These are phyloP conservation scores for Pyrenochaeta sp. DNA, from an alignment of 2,329 filamentous ascomycete species.

Conservation along the genomic window DNA sequence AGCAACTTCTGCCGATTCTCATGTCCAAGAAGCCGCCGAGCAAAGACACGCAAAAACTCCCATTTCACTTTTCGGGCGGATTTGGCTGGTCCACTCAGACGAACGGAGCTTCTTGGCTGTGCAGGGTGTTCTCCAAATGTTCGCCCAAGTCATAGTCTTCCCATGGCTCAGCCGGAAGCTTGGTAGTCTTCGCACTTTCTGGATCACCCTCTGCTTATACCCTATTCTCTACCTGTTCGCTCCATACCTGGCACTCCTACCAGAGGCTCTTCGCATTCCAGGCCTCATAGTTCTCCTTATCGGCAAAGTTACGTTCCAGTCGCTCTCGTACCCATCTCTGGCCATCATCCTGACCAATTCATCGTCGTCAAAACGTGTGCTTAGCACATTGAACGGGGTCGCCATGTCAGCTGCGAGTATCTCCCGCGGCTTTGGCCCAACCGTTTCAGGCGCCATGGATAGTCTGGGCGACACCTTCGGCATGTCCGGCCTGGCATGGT, in stretches of 20 bases:
- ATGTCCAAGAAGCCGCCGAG: constrained; percentile 74
- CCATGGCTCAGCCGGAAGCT: constrained; percentile 77
- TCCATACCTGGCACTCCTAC: constrained; percentile 87
- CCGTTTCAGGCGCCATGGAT: constrained; percentile 85
- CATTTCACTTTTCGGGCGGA: constrained; percentile 88
- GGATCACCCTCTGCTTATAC: constrained; percentile 80
- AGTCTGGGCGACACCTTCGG: constrained; percentile 78
- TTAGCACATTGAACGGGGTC: constrained; percentile 91
- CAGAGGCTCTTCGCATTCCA: constrained; percentile 71
- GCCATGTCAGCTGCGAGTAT: constrained; percentile 91
- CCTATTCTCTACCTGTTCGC: constrained; percentile 86
- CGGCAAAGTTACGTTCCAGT: constrained; percentile 92
- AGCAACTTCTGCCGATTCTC: constrained; percentile 91
- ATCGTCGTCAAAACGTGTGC: constrained; percentile 80
- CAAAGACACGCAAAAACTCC: constrained; percentile 63
- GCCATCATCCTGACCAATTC: constrained; percentile 90
- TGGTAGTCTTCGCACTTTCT: constrained; percentile 82
- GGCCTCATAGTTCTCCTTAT: constrained; percentile 81
- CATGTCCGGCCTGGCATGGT: constrained; percentile 91
- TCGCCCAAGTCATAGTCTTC: constrained; percentile 85
- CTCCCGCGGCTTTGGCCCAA: constrained; percentile 86
- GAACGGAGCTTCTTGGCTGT: constrained; percentile 89
- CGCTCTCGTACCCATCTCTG: constrained; percentile 88
- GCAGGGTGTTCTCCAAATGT: constrained; percentile 88
- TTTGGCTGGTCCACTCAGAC: constrained; percentile 83